These are phyloP conservation scores for Thalia dealbata DNA, from an alignment of 176 grass and related monocot genomes.

Conservation along the genomic window DNA sequence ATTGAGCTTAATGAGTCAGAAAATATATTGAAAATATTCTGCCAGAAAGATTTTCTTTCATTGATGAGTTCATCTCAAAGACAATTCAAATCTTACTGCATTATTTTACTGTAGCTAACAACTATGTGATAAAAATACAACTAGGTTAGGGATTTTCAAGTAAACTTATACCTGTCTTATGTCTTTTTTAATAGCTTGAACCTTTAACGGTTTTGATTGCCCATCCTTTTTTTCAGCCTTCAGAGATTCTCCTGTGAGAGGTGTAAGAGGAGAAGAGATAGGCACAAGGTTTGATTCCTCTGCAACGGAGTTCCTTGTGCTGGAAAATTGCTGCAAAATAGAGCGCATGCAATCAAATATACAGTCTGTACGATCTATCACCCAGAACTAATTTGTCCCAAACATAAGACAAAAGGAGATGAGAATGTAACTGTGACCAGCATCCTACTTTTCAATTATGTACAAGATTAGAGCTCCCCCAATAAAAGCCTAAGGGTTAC, in stretches of 20 bases:
- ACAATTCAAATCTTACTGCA: neutral
- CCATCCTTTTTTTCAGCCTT: slow-evolving; percentile 37
- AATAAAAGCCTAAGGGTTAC: neutral
- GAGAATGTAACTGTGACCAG: neutral
- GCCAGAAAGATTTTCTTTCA: no score
- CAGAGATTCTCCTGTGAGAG: slow-evolving; percentile 24
- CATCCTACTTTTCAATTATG: neutral
- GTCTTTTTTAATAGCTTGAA: slow-evolving; percentile 80
- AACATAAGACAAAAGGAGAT: neutral
- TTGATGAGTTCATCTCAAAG: no score
- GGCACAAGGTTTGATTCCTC: slow-evolving; percentile 64
- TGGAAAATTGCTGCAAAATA: slow-evolving; percentile 50
- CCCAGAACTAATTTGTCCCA: neutral
- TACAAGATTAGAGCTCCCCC: neutral
- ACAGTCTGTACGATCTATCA: neutral
- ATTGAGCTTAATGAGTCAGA: no score
- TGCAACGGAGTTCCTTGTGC: slow-evolving; percentile 45
- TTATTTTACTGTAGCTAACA: neutral
- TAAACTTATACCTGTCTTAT: slow-evolving; percentile 50
- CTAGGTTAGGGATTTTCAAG: neutral
- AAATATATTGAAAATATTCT: no score
- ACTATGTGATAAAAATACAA: neutral
- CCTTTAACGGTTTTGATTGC: slow-evolving; percentile 34
- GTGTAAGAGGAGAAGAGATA: slow-evolving; percentile 73
- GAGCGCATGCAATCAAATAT: slow-evolving; percentile 7